Evolutionary conservation across 371 early-diverging fungal species (phyloP).

Genomic region (Sporodiniella umbellata): DNA sequence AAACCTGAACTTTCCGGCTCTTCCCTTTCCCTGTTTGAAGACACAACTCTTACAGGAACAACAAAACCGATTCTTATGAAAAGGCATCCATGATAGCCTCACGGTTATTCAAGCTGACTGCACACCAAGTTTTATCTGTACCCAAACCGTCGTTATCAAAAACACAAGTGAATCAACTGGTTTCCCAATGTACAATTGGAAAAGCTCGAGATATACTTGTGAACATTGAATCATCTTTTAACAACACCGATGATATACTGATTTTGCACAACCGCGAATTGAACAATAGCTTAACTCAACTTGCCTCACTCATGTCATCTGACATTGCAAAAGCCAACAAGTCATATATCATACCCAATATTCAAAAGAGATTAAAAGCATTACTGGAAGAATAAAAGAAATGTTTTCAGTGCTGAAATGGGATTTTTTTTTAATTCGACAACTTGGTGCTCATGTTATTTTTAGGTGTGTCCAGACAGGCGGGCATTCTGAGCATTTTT

Average conservation of each 20-base stretch:
- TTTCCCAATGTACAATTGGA: slow-evolving; percentile 5
- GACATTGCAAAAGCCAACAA: slow-evolving; percentile 12
- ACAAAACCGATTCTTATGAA: slow-evolving; percentile 7
- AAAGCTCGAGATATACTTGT: slow-evolving; percentile 7
- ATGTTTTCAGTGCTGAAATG: too few species aligned
- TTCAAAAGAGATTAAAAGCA: slow-evolving; percentile 6
- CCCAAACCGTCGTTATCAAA: slow-evolving; percentile 9
- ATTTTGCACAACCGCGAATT: slow-evolving; percentile 8
- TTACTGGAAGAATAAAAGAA: neutral
- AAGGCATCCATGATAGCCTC: slow-evolving; percentile 16
- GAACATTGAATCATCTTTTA: neutral
- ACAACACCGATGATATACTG: slow-evolving; percentile 1
- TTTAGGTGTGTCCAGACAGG: too few species aligned
- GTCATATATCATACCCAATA: slow-evolving; percentile 6
- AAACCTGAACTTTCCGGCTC: too few species aligned
- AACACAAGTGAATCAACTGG: slow-evolving; percentile 7
- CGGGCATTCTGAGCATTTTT: neutral
- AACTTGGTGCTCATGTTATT: too few species aligned
- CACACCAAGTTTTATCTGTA: slow-evolving; percentile 12
- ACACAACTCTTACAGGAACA: too few species aligned
- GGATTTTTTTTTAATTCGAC: too few species aligned
- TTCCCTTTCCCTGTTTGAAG: too few species aligned
- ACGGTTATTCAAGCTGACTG: slow-evolving; percentile 9
- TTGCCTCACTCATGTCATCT: slow-evolving; percentile 10
- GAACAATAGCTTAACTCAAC: slow-evolving; percentile 7